Evolutionary conservation across 495 filamentous ascomycete species (phyloP).

Genomic region (Achaetomiella virescens): DNA sequence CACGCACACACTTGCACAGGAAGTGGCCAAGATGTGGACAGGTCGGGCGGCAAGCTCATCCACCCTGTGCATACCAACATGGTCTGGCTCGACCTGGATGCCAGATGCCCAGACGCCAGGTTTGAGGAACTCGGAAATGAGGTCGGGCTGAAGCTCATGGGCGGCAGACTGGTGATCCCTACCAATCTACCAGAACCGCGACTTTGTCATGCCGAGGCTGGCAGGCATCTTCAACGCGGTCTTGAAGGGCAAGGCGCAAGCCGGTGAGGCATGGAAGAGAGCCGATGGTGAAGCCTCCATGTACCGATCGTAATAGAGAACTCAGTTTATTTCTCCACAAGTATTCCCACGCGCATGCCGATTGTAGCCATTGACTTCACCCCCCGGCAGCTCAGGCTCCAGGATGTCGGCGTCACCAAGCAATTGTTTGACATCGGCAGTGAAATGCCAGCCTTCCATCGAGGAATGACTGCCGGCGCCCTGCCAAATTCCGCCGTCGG

Average conservation of each 20-base stretch:
- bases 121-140: slow-evolving; percentile 46
- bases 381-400: too few species aligned
- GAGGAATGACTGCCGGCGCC: too few species aligned
- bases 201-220: slow-evolving; percentile 45
- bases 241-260: slow-evolving; percentile 17
- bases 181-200: slow-evolving; percentile 49
- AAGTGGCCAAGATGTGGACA: slow-evolving; percentile 58
- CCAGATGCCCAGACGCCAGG: slow-evolving; percentile 35
- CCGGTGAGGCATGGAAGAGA: background rate
- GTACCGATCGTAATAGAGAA: slow-evolving; percentile 12
- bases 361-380: too few species aligned
- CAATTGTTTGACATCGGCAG: too few species aligned
- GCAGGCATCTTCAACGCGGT: slow-evolving; percentile 44
- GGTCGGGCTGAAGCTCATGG: slow-evolving; percentile 48
- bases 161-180: slow-evolving; percentile 55
- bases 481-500: too few species aligned
- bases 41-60: slow-evolving; percentile 50
- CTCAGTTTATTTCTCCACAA: background rate
- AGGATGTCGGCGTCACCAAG: too few species aligned
- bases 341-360: too few species aligned
- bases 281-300: slow-evolving; percentile 17
- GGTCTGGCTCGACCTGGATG: slow-evolving; percentile 79
- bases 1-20: slow-evolving; percentile 60
- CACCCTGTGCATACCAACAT: slow-evolving; percentile 83
- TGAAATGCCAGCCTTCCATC: too few species aligned